Evolutionary conservation across 2,329 filamentous ascomycete genomes (phyloP), one percentile per base, ranked within the genome.

Genomic region (Claviceps cyperi): DNA sequence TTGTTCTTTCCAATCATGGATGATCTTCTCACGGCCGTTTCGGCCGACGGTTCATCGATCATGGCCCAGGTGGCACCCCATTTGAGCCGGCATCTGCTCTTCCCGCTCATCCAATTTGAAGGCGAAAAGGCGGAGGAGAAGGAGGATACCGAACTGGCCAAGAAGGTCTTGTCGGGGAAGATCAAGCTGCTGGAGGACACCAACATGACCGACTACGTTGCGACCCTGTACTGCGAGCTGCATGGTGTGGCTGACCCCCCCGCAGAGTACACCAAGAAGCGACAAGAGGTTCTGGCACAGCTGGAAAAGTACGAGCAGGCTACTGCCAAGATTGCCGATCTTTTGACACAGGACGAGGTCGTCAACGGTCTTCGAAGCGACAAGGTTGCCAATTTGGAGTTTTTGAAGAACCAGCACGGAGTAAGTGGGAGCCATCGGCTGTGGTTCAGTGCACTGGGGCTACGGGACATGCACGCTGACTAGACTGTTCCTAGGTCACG

Each of bases 191-290:
- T 98, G 59, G 91, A 94, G 74, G 83, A 89, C 68, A 97, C 92
- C 63, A 96, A 97, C 76, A 98, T 98, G 92, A 92, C 85, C 62
- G 92, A 98, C 70, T 98, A 94, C 67, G 87, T 97, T 50, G 90
- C 90, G 63, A 86, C 84, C 62, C 74, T 98, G 58, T 88, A 94
- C 76, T 85, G 86, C 66, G 86, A 96, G 63, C 80, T 98, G 58
- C 81, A 97, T 73, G 77, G 83, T 60, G 79, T 88, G 56, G 76
- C 84, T 53, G 78, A 86, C 54, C 73, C 85, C 50, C 90, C 92
- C 47, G 77, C 84, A 55, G 89, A 96, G 69, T 97, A 90, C 68
- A 79, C 81, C 60, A 82, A 85, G 68, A 94, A 92, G 81, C 79
- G 88, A 63, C 85, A 96, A 67, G 83, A 90, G 64, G 90, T 97